These are phyloP conservation scores for Stenocarpella maydis DNA, from an alignment of 2,329 filamentous ascomycete genomes.

Conservation along the genomic window DNA sequence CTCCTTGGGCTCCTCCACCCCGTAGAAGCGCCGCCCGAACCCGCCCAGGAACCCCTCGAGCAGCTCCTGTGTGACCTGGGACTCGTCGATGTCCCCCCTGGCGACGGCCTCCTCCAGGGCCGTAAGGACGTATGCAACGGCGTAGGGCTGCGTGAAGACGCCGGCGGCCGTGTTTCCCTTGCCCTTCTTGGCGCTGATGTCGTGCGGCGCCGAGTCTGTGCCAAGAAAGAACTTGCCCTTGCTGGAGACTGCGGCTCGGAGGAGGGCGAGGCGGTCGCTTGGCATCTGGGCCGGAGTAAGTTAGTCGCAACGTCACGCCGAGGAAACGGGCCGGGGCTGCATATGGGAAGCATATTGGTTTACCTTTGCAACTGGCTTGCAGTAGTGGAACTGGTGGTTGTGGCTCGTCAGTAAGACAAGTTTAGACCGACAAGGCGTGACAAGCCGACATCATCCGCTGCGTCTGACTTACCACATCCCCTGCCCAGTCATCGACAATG, in stretches of 20 bases:
- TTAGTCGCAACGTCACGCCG: not conserved
- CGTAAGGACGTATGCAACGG: slow-evolving; percentile 62
- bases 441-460: slow-evolving; percentile 42
- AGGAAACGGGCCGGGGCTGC: not conserved
- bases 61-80: slow-evolving; percentile 62
- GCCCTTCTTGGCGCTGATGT: slow-evolving; percentile 65
- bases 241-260: slow-evolving; percentile 68
- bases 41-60: slow-evolving; percentile 63
- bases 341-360: not conserved
- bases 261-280: slow-evolving; percentile 74
- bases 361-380: slow-evolving; percentile 72
- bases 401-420: not conserved
- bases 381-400: slow-evolving; percentile 68
- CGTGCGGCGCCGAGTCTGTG: slow-evolving; percentile 74
- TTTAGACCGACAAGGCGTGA: too few species aligned
- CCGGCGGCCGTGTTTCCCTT: slow-evolving; percentile 70
- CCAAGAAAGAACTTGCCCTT: slow-evolving; percentile 77
- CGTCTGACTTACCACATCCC: slow-evolving; percentile 55
- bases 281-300: slow-evolving; percentile 44
- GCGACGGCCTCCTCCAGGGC: slow-evolving; percentile 69
- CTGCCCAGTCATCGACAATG: slow-evolving; percentile 74
- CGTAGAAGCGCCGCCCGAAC: slow-evolving; percentile 64
- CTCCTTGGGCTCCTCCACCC: slow-evolving; percentile 58
- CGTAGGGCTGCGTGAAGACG: slow-evolving; percentile 81
- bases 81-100: slow-evolving; percentile 58